Percentiles rank a stretch among this genome's conserved stretches.
These are phyloP conservation scores for Byssochlamys sp. DNA, from an alignment of 2,329 filamentous ascomycete species.

Conservation along the genomic window DNA sequence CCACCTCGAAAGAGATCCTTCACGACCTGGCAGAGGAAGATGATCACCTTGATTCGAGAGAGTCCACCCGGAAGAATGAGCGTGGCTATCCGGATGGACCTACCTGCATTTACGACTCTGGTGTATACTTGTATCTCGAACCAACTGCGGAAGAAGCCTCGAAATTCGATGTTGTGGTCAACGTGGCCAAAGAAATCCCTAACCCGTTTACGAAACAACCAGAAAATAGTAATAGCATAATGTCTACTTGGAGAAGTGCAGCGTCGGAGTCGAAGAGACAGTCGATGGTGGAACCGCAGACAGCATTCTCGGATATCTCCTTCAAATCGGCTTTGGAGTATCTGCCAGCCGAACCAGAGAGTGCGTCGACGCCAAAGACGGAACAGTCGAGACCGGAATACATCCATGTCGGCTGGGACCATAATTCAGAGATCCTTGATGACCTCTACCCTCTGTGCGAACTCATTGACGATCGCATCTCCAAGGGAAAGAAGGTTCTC, in stretches of 20 bases:
- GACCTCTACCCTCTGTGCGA: constrained; percentile 52
- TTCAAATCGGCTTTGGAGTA: constrained; percentile 43
- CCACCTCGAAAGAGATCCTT: constrained; percentile 22
- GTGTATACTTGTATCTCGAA: constrained; percentile 54
- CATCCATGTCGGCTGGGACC: constrained; percentile 57
- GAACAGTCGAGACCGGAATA: constrained; percentile 47
- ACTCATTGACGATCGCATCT: constrained; percentile 51
- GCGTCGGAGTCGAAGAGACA: constrained; percentile 22
- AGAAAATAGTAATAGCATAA: constrained; percentile 28
- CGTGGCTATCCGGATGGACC: constrained; percentile 56
- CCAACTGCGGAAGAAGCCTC: constrained; percentile 51
- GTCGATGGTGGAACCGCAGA: constrained; percentile 33
- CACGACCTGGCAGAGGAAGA: constrained; percentile 45
- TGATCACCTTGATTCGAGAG: constrained; percentile 37
- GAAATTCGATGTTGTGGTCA: constrained; percentile 54
- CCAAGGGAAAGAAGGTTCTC: constrained; percentile 50
- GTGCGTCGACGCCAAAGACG: constrained; percentile 22
- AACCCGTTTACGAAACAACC: constrained; percentile 44
- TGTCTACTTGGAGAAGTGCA: constrained; percentile 42
- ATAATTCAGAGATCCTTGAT: constrained; percentile 58
- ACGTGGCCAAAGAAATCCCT: constrained; percentile 56
- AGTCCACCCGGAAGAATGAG: constrained; percentile 53
- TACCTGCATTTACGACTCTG: constrained; percentile 54
- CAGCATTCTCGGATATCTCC: constrained; percentile 36
- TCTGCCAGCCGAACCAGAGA: constrained; percentile 20